These are phyloP conservation scores for Teratosphaeria pseudoeucalypti DNA, from an alignment of 2,329 filamentous ascomycete genomes.

Conservation along the genomic window DNA sequence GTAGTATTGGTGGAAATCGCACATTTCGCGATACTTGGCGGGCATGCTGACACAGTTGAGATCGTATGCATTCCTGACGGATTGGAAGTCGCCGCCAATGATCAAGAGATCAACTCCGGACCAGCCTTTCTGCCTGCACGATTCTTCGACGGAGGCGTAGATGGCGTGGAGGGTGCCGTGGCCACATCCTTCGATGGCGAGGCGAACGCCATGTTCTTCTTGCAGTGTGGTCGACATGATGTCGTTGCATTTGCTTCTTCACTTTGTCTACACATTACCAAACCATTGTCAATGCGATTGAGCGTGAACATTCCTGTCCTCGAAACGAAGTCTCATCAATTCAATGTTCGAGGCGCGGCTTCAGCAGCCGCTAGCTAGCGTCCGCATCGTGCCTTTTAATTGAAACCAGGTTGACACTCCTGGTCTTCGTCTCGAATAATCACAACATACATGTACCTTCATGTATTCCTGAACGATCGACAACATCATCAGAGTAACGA, in stretches of 20 bases:
- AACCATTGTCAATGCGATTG: neutral
- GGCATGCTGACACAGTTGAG: constrained; percentile 84
- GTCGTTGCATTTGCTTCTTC: neutral
- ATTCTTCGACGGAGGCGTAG: constrained; percentile 63
- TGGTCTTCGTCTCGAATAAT: neutral
- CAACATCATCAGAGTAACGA: neutral
- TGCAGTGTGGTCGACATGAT: constrained; percentile 5
- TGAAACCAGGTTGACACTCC: neutral
- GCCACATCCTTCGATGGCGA: constrained; percentile 83
- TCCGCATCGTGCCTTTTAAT: neutral
- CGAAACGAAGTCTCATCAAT: neutral
- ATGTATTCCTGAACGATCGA: neutral
- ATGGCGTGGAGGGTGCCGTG: constrained; percentile 89
- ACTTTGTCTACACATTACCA: neutral
- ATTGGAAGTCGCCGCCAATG: constrained; percentile 93
- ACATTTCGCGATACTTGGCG: constrained; percentile 73
- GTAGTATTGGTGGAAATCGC: constrained; percentile 94
- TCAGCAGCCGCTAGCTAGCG: neutral
- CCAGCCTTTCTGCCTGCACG: constrained; percentile 65
- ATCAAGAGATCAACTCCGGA: constrained; percentile 77
- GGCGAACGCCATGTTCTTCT: constrained; percentile 12
- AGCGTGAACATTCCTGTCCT: neutral
- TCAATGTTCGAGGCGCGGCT: neutral
- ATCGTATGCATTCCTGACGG: constrained; percentile 79
- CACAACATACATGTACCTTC: too few species aligned